Evolutionary conservation across 805 yeast species (phyloP).

Genomic region (Teunomyces pallodes): DNA sequence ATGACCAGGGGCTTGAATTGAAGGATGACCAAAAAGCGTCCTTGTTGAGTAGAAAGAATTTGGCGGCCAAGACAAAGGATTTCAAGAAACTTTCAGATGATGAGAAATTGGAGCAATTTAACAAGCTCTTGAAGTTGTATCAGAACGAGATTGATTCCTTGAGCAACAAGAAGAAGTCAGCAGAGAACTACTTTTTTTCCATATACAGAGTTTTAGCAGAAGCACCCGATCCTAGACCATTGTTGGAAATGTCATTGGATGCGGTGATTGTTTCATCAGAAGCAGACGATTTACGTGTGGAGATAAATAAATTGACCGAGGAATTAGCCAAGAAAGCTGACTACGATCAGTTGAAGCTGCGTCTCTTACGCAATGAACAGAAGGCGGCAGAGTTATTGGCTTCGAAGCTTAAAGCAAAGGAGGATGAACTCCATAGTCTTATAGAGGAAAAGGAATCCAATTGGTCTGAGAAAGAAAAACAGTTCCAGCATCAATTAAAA

Average conservation of each 20-base stretch:
- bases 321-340: conserved; percentile 67
- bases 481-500: conserved; percentile 48
- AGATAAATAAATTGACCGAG: conserved; percentile 50
- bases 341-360: conserved; percentile 69
- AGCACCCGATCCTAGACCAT: conserved; percentile 89
- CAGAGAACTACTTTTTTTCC: conserved; percentile 72
- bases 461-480: conserved; percentile 60
- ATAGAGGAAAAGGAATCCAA: conserved; percentile 72
- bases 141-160: conserved; percentile 85
- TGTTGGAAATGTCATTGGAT: conserved; percentile 67
- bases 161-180: conserved; percentile 70
- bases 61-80: conserved; percentile 82
- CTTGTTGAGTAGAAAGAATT: conserved; percentile 64
- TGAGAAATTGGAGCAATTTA: conserved; percentile 64
- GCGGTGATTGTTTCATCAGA: conserved; percentile 58
- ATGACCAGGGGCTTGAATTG: conserved; percentile 69
- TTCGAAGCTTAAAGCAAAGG: conserved; percentile 62
- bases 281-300: conserved; percentile 47
- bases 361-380: conserved; percentile 60
- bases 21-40: conserved; percentile 69
- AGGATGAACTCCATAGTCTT: conserved; percentile 64
- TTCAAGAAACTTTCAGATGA: conserved; percentile 71
- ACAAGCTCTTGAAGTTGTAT: conserved; percentile 68
- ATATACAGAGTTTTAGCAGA: conserved; percentile 77
- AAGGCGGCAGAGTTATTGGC: conserved; percentile 54